Conservation (phyloP, 2,329 filamentous ascomycete genomes). For the Diaporthe citri region DNA sequence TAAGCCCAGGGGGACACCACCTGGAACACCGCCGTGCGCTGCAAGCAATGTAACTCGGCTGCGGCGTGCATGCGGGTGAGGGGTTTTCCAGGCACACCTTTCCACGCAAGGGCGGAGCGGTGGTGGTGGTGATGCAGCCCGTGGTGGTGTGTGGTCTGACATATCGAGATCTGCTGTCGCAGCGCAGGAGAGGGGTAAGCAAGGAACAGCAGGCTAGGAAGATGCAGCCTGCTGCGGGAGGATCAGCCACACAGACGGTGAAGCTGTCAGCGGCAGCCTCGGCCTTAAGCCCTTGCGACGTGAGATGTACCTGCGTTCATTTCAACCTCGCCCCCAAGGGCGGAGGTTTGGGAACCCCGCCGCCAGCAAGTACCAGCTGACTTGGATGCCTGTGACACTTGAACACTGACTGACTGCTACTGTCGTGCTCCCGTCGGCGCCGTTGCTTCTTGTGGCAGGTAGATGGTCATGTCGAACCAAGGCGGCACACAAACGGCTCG, state of each 20-base stretch:
- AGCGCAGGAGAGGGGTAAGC: slow-evolving; percentile 8
- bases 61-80: slow-evolving; percentile 1
- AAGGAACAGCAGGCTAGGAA: background rate
- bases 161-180: slow-evolving; percentile 25
- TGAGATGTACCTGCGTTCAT: too few relatives aligned
- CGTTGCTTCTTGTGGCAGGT: slow-evolving; percentile 23
- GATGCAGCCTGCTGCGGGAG: background rate
- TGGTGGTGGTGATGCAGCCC: background rate
- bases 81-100: background rate
- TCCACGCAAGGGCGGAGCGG: slow-evolving; percentile 10
- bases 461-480: background rate
- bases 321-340: background rate
- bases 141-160: slow-evolving; percentile 9
- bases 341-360: slow-evolving; percentile 4
- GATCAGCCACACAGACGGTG: slow-evolving; percentile 26
- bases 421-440: slow-evolving; percentile 16
- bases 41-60: background rate
- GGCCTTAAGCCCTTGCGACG: background rate
- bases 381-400: slow-evolving; percentile 15
- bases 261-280: slow-evolving; percentile 31
- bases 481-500: background rate
- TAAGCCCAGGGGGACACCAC: background rate
- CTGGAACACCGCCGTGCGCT: background rate
- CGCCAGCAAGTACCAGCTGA: background rate
- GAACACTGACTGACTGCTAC: background rate